Conservation (phyloP, 345 rosid genomes). For the Gossypium arboreum region DNA sequence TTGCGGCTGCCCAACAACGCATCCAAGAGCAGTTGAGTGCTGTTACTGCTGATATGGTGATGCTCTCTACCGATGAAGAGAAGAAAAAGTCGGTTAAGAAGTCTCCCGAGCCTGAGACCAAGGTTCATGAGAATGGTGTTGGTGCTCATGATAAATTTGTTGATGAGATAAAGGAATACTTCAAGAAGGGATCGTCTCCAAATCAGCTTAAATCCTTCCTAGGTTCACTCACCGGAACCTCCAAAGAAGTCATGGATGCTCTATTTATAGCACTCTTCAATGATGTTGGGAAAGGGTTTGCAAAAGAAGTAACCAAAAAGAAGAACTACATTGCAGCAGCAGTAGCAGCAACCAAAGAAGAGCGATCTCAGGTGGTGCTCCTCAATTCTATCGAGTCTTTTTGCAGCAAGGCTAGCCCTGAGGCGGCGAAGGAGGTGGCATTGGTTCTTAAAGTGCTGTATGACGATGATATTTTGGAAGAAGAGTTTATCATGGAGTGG, state of each 20-base stretch:
- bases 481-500: slow-evolving; percentile 68
- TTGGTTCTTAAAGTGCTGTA: slow-evolving; percentile 63
- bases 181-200: slow-evolving; percentile 48
- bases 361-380: slow-evolving; percentile 48
- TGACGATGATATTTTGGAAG: slow-evolving; percentile 75
- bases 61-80: slow-evolving; percentile 58
- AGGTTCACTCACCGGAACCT: slow-evolving; percentile 42
- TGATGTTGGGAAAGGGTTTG: slow-evolving; percentile 55
- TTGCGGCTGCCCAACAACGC: slow-evolving; percentile 70
- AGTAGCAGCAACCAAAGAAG: slow-evolving; percentile 43
- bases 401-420: slow-evolving; percentile 38
- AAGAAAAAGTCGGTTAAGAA: slow-evolving; percentile 42
- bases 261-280: slow-evolving; percentile 55
- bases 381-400: slow-evolving; percentile 50
- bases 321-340: slow-evolving; percentile 53
- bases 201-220: slow-evolving; percentile 45
- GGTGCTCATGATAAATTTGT: slow-evolving; percentile 28
- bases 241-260: slow-evolving; percentile 58
- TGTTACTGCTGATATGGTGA: slow-evolving; percentile 88
- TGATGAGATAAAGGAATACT: slow-evolving; percentile 44
- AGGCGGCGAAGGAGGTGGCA: slow-evolving; percentile 59
- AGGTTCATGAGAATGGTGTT: slow-evolving; percentile 30
- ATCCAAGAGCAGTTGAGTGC: slow-evolving; percentile 76
- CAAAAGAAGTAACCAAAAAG: slow-evolving; percentile 60
- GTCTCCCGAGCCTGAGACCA: slow-evolving; percentile 28